A percentile compares a stretch with the other conserved stretches of the same genome.
Evolutionary conservation across 169 alveolate genomes (phyloP).

Genomic region (Toxoplasma gondii): DNA sequence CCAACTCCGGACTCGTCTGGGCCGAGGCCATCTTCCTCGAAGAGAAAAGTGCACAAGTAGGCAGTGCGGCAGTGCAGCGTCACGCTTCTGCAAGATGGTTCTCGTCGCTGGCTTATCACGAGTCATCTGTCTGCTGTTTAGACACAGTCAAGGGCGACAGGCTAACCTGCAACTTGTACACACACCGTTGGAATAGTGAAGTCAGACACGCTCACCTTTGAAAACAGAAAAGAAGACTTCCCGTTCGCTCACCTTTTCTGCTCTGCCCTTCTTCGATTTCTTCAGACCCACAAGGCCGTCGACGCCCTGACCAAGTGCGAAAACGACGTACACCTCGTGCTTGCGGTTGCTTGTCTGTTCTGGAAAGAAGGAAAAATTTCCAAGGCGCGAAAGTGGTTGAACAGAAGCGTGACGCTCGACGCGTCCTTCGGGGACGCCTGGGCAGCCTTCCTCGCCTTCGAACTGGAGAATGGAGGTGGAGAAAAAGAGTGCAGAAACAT

Average conservation of each 20-base stretch:
- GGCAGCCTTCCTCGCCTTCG: constrained; percentile 94
- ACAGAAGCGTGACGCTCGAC: constrained; percentile 90
- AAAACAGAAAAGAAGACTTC: no score
- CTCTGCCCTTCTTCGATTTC: not conserved
- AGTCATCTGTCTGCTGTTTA: not conserved
- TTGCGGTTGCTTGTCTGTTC: constrained; percentile 92
- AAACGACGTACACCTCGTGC: constrained; percentile 91
- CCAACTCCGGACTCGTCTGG: constrained; percentile 95
- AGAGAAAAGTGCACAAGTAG: constrained; percentile 80
- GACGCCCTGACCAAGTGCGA: constrained; percentile 94
- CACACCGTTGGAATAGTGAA: no score
- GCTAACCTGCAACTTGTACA: no score
- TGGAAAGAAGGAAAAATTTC: constrained; percentile 91
- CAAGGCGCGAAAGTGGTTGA: constrained; percentile 96
- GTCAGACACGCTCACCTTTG: no score
- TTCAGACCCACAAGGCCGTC: constrained; percentile 87
- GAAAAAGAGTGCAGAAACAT: constrained; percentile 79
- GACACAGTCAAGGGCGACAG: no score
- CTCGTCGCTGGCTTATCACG: not conserved
- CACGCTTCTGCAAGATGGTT: not conserved
- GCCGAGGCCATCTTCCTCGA: constrained; percentile 93
- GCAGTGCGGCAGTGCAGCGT: not conserved
- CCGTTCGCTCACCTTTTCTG: no score
- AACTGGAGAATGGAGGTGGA: constrained; percentile 84
- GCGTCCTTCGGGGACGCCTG: constrained; percentile 94